These are phyloP conservation scores for Fusarium sp. DNA, from an alignment of 2,329 filamentous ascomycete species.

Conservation along the genomic window DNA sequence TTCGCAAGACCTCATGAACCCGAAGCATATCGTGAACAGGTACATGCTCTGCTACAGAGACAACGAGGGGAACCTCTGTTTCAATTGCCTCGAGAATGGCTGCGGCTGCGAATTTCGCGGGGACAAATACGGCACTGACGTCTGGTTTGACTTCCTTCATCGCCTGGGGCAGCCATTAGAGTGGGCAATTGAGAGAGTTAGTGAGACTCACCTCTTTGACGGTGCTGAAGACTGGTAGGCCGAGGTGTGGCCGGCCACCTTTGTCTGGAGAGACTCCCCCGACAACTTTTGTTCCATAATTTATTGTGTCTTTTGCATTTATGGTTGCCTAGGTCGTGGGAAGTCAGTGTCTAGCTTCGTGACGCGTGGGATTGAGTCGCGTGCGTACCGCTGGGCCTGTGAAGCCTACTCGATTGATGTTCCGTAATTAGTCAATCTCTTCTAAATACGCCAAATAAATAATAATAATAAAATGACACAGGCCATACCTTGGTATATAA, in stretches of 20 bases:
- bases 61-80: slow-evolving; percentile 79
- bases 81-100: slow-evolving; percentile 81
- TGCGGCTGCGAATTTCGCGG: slow-evolving; percentile 69
- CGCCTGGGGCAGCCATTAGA: slow-evolving; percentile 38
- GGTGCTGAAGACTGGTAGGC: slow-evolving; percentile 49
- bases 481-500: slow-evolving; percentile 49
- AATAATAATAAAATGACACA: too few relatives aligned
- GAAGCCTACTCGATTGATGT: slow-evolving; percentile 41
- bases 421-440: background rate
- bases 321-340: slow-evolving; percentile 44
- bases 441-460: background rate
- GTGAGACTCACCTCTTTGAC: slow-evolving; percentile 43
- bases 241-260: slow-evolving; percentile 46
- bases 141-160: slow-evolving; percentile 59
- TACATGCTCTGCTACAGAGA: slow-evolving; percentile 83
- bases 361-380: background rate
- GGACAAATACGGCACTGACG: slow-evolving; percentile 78
- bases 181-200: too few relatives aligned
- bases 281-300: slow-evolving; percentile 50
- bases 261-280: slow-evolving; percentile 52
- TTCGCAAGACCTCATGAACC: slow-evolving; percentile 73
- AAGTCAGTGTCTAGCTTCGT: background rate
- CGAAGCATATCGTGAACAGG: slow-evolving; percentile 81
- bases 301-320: slow-evolving; percentile 51
- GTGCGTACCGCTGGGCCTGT: slow-evolving; percentile 48